A percentile compares a stretch with the other conserved stretches of the same genome.
Conservation (phyloP, 257 asterid species). For the Solanum bulbocastanum region DNA sequence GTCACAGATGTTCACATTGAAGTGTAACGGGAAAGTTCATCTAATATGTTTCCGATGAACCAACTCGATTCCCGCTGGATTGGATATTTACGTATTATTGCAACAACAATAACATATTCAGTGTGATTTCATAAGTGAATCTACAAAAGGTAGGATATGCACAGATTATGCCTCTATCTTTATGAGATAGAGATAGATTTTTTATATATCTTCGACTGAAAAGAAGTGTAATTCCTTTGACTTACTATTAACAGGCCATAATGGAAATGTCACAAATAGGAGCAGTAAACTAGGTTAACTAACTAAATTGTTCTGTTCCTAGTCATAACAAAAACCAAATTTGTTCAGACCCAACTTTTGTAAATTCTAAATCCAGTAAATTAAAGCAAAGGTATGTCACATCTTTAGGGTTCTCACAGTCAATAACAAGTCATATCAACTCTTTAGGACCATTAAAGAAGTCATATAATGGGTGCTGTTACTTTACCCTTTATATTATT, state of each 20-base stretch:
- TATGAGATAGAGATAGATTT: rapidly evolving
- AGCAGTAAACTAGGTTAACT: background rate
- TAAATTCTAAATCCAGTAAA: background rate
- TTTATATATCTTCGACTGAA: rapidly evolving
- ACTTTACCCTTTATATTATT: background rate
- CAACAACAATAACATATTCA: background rate
- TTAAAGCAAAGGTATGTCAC: background rate
- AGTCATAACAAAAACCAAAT: background rate
- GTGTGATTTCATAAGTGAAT: background rate
- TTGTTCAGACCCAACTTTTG: background rate
- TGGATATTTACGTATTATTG: background rate
- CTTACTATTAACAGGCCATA: background rate
- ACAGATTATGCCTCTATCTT: rapidly evolving
- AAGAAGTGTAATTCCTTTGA: background rate
- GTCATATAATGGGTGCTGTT: background rate
- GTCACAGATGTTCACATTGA: background rate
- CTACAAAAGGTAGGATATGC: background rate
- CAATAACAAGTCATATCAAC: background rate
- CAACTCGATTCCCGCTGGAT: background rate
- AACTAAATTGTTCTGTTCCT: background rate
- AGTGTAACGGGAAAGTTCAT: background rate
- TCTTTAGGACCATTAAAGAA: background rate
- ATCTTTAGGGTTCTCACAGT: background rate
- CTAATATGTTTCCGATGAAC: background rate
- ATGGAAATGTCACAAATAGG: background rate